Conservation (phyloP, 2,329 filamentous ascomycete species). For the Amauroascus verrucosus region DNA sequence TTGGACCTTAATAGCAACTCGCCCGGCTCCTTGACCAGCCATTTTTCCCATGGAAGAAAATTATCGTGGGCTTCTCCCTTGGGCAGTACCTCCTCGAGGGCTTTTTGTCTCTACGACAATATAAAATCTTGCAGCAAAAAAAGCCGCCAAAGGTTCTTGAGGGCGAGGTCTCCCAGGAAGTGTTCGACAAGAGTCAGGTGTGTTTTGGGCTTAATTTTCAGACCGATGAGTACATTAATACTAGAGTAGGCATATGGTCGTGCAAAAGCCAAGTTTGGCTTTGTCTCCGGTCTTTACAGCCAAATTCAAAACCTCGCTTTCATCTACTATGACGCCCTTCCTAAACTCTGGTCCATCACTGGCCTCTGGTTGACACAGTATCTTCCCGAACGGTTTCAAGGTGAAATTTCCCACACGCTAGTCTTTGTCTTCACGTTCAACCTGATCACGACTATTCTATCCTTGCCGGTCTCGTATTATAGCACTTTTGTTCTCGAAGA, state of each 20-base stretch:
- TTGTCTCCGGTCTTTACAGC: constrained; percentile 69
- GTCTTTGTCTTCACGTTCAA: constrained; percentile 84
- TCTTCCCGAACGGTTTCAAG: constrained; percentile 62
- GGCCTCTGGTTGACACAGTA: constrained; percentile 64
- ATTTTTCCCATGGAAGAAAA: constrained; percentile 91
- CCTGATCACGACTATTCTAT: constrained; percentile 66
- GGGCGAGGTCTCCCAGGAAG: constrained; percentile 77
- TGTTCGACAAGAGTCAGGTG: constrained; percentile 87
- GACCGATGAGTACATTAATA: neutral
- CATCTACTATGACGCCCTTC: constrained; percentile 82
- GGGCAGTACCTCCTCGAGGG: constrained; percentile 86
- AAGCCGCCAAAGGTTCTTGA: constrained; percentile 77
- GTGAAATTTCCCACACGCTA: constrained; percentile 88
- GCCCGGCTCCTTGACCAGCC: constrained; percentile 81
- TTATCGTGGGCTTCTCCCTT: constrained; percentile 88
- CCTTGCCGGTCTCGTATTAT: constrained; percentile 76
- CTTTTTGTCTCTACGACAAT: constrained; percentile 81
- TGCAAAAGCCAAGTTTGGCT: constrained; percentile 83
- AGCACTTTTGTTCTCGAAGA: constrained; percentile 93
- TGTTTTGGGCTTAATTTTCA: neutral
- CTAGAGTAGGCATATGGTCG: constrained; percentile 71
- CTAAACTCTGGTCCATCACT: constrained; percentile 77
- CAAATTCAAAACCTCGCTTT: constrained; percentile 82
- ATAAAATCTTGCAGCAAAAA: constrained; percentile 68
- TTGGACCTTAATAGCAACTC: constrained; percentile 50